Evolutionary conservation across 768 basidiomycete genomes (phyloP).

Genomic region (Pleurotus tuoliensis): DNA sequence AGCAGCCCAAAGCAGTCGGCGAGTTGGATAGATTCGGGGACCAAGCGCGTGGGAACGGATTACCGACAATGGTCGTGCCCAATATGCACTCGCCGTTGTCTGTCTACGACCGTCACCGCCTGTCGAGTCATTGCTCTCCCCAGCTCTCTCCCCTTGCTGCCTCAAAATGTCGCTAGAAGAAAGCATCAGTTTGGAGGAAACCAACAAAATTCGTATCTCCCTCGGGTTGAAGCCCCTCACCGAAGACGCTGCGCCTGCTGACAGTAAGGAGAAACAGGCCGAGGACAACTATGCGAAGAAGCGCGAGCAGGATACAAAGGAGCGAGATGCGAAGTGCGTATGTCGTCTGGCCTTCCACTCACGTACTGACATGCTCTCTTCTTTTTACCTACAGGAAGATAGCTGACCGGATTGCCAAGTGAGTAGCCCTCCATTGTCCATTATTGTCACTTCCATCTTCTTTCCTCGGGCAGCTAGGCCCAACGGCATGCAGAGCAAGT

Average conservation of each 20-base stretch:
- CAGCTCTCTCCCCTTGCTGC: constrained; percentile 9
- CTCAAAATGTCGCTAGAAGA: constrained; percentile 70
- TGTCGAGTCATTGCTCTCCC: constrained; percentile 16
- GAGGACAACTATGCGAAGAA: constrained; percentile 81
- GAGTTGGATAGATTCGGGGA: constrained; percentile 2
- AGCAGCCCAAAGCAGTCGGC: not conserved
- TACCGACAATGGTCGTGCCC: no score
- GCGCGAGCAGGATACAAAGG: constrained; percentile 65
- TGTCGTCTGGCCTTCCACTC: constrained; percentile 16
- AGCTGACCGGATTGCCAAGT: constrained; percentile 82
- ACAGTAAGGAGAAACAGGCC: constrained; percentile 78
- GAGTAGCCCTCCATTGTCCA: constrained; percentile 40
- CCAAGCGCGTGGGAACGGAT: not conserved
- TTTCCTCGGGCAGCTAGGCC: constrained; percentile 37
- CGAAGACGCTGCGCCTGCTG: constrained; percentile 68
- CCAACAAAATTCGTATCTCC: constrained; percentile 92
- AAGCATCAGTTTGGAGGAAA: constrained; percentile 90
- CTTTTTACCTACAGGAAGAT: constrained; percentile 49
- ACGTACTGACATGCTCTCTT: constrained; percentile 18
- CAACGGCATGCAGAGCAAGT: constrained; percentile 17
- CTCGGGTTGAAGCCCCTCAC: constrained; percentile 92
- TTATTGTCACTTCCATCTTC: constrained; percentile 46
- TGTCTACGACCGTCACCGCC: constrained; percentile 8
- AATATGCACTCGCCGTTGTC: not conserved
- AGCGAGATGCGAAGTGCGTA: constrained; percentile 73